A percentile compares a stretch with the other conserved stretches of the same genome.
These are phyloP conservation scores for Amanita phalloides DNA, from an alignment of 768 basidiomycete genomes.

Conservation along the genomic window DNA sequence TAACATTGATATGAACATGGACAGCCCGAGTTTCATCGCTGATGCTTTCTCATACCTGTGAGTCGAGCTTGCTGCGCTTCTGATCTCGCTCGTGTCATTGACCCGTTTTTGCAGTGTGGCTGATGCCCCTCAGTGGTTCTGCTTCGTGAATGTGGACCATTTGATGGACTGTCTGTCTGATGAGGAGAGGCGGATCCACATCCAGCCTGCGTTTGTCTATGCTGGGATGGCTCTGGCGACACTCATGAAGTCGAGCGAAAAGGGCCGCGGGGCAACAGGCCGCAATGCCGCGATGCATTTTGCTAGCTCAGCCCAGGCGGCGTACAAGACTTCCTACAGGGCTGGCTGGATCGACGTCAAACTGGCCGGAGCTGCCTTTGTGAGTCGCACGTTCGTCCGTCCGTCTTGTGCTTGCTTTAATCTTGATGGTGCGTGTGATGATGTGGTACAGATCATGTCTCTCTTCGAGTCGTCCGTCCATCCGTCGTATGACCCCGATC, in stretches of 20 bases:
- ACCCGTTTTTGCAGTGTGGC: conserved; percentile 35
- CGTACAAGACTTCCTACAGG: conserved; percentile 40
- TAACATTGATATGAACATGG: background rate
- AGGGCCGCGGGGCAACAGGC: conserved; percentile 43
- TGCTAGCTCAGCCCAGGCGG: conserved; percentile 43
- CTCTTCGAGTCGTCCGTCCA: conserved; percentile 72
- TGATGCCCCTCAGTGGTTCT: conserved; percentile 55
- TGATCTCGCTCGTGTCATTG: background rate
- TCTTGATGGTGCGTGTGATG: background rate
- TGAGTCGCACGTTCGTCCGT: conserved; percentile 13
- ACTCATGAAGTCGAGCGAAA: conserved; percentile 63
- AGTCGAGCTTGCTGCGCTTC: background rate
- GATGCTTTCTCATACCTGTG: conserved; percentile 47
- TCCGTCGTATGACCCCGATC: conserved; percentile 47
- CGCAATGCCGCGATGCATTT: conserved; percentile 48
- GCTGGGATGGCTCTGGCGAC: conserved; percentile 60
- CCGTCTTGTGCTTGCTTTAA: too few relatives aligned
- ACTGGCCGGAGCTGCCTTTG: conserved; percentile 66
- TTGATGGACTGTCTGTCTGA: conserved; percentile 43
- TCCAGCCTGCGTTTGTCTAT: conserved; percentile 66
- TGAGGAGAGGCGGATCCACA: conserved; percentile 37
- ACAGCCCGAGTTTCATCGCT: conserved; percentile 37
- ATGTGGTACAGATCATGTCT: conserved; percentile 48
- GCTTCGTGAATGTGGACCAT: conserved; percentile 50
- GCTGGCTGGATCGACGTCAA: conserved; percentile 46